These are phyloP conservation scores for Quercus parvula DNA, from an alignment of 306 rosid species.

Conservation along the genomic window DNA sequence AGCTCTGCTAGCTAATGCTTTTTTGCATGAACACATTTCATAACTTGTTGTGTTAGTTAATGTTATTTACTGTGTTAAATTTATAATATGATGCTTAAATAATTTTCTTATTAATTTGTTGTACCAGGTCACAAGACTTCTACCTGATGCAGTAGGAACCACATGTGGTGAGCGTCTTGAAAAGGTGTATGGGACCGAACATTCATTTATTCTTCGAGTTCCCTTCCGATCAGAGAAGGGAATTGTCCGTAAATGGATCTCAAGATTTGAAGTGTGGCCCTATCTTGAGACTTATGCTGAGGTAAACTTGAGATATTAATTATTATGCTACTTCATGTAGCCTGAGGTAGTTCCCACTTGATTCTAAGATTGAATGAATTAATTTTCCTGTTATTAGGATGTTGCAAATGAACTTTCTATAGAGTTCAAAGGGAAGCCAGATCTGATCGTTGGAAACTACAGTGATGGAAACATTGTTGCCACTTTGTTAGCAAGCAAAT, in stretches of 20 bases:
- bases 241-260: conserved; percentile 91
- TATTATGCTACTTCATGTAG: too few species aligned
- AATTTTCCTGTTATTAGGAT: conserved; percentile 45
- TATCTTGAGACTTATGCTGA: conserved; percentile 92
- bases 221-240: conserved; percentile 86
- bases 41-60: too few species aligned
- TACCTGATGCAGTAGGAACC: conserved; percentile 97
- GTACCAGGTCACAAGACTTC: too few species aligned
- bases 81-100: too few species aligned
- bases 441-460: conserved; percentile 95
- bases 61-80: too few species aligned
- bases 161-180: conserved; percentile 92
- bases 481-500: conserved; percentile 82
- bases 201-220: conserved; percentile 83
- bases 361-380: neutral
- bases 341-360: neutral
- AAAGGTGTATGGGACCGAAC: conserved; percentile 71
- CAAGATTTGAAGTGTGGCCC: conserved; percentile 99
- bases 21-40: too few species aligned
- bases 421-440: conserved; percentile 94
- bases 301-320: conserved; percentile 39
- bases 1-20: conserved; percentile 6
- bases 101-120: too few species aligned
- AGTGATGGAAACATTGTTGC: conserved; percentile 99
- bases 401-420: conserved; percentile 78